A percentile compares a stretch with the other conserved stretches of the same genome.
phyloP scores from a whole-genome alignment of 805 yeast species.

The Blastobotrys terrestris region DNA sequence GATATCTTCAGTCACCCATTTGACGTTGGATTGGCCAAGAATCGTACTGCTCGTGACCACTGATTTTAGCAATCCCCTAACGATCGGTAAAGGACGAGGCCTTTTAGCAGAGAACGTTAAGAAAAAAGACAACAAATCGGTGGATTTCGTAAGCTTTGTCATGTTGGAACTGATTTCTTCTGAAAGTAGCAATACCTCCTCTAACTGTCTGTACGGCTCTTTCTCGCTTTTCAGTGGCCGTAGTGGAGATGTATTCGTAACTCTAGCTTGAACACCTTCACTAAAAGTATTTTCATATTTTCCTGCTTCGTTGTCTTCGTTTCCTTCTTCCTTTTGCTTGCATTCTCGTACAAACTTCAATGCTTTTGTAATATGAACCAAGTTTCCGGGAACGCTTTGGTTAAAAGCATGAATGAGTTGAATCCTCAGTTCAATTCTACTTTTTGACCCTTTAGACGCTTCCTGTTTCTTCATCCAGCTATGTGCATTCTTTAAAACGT shows the following conservation, averaged over 20 bases:
- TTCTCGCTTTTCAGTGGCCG: constrained; percentile 17
- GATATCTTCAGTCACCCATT: constrained; percentile 36
- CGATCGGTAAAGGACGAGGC: constrained; percentile 22
- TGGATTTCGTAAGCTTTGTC: constrained; percentile 19
- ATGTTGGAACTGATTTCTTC: constrained; percentile 15
- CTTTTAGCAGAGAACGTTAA: constrained; percentile 25
- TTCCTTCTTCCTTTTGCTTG: background rate
- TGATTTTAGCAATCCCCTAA: constrained; percentile 24
- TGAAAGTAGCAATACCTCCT: constrained; percentile 14
- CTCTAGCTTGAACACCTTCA: constrained; percentile 23
- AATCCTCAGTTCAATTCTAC: constrained; percentile 16
- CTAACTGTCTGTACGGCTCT: constrained; percentile 18
- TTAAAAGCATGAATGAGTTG: constrained; percentile 23
- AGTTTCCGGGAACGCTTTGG: constrained; percentile 8
- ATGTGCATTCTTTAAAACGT: constrained; percentile 30
- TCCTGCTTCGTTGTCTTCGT: too few relatives aligned
- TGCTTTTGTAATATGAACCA: constrained; percentile 1
- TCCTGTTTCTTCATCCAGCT: constrained; percentile 35
- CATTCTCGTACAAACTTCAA: background rate
- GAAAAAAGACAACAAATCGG: constrained; percentile 28
- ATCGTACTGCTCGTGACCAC: constrained; percentile 7
- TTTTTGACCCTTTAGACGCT: constrained; percentile 53
- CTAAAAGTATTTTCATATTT: constrained; percentile 15
- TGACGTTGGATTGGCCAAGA: constrained; percentile 11
- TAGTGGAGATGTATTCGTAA: constrained; percentile 22